These are phyloP conservation scores for Trichosporon ovoides DNA, from an alignment of 1,284 basidiomycete genomes.

Conservation along the genomic window DNA sequence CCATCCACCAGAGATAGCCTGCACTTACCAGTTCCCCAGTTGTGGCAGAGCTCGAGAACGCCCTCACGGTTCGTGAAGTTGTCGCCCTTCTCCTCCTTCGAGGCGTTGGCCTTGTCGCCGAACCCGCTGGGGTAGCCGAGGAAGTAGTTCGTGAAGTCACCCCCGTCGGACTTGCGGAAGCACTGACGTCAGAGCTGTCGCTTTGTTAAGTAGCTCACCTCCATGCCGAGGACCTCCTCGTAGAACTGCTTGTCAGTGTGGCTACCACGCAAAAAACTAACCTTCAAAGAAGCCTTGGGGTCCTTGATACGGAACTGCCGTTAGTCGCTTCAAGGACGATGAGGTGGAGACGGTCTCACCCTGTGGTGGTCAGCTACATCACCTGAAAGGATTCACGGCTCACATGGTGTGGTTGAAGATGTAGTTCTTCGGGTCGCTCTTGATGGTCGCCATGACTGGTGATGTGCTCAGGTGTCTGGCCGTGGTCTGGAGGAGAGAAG, in stretches of 20 bases:
- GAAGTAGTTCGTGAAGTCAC: conserved; percentile 49
- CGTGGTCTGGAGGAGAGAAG: background rate
- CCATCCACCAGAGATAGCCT: background rate
- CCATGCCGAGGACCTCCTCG: conserved; percentile 78
- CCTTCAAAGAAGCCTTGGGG: conserved; percentile 60
- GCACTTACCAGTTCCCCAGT: conserved; percentile 68
- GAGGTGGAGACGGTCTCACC: background rate
- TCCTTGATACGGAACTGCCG: conserved; percentile 88
- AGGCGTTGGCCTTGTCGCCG: conserved; percentile 30
- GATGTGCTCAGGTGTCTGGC: background rate
- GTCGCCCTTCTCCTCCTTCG: conserved; percentile 41
- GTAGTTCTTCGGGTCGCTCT: conserved; percentile 35
- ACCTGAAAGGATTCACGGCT: background rate
- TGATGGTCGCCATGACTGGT: conserved; percentile 28
- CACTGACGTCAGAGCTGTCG: conserved; percentile 12
- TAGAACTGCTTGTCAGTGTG: conserved; percentile 56
- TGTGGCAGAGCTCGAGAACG: conserved; percentile 80
- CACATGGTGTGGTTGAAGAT: conserved; percentile 68
- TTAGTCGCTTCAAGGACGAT: background rate
- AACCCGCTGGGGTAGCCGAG: conserved; percentile 41
- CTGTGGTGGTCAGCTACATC: background rate
- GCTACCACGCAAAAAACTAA: background rate
- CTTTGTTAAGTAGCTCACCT: conserved; percentile 43
- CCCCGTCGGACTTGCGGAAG: conserved; percentile 41
- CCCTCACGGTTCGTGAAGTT: conserved; percentile 42